Percentiles rank a stretch among this genome's conserved stretches.
Conservation (phyloP, 805 yeast species). For the Ogataea angusta region DNA sequence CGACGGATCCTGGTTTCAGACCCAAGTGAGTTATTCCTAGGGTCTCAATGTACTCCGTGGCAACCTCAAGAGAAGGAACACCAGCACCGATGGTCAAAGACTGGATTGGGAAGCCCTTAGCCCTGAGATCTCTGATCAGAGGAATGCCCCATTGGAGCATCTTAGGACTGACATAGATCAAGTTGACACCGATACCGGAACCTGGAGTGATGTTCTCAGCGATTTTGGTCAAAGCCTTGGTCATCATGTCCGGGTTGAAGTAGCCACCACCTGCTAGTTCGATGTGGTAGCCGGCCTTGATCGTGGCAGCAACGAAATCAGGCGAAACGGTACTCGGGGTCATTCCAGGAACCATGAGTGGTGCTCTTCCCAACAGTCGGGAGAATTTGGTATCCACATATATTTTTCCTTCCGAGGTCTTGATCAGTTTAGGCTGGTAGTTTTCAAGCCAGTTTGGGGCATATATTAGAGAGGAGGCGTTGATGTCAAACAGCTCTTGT, state of each 20-base stretch:
- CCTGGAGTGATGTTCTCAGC: slow-evolving; percentile 74
- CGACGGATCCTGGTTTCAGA: slow-evolving; percentile 96
- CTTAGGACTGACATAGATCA: slow-evolving; percentile 94
- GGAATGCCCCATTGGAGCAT: slow-evolving; percentile 99
- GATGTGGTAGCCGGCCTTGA: slow-evolving; percentile 95
- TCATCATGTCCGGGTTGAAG: slow-evolving; percentile 69
- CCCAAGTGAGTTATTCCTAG: slow-evolving; percentile 92
- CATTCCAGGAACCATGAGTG: slow-evolving; percentile 98
- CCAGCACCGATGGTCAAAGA: slow-evolving; percentile 98
- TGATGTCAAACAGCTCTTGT: slow-evolving; percentile 85
- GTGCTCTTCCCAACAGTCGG: slow-evolving; percentile 88
- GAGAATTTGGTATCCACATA: slow-evolving; percentile 94
- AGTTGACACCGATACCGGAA: slow-evolving; percentile 84
- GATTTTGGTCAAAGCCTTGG: slow-evolving; percentile 71
- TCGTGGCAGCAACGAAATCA: slow-evolving; percentile 87
- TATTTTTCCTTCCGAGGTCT: slow-evolving; percentile 68
- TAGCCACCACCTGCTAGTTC: slow-evolving; percentile 99
- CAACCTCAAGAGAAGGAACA: slow-evolving; percentile 97
- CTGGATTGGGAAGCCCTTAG: slow-evolving; percentile 92
- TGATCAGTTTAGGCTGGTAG: slow-evolving; percentile 80
- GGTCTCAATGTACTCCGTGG: slow-evolving; percentile 90
- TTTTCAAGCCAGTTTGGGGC: slow-evolving; percentile 91
- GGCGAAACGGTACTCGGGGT: slow-evolving; percentile 97
- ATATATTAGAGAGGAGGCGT: slow-evolving; percentile 61
- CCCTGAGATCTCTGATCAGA: slow-evolving; percentile 82